phyloP scores from a whole-genome alignment of 805 yeast species.

The Grigorovia humatica region DNA sequence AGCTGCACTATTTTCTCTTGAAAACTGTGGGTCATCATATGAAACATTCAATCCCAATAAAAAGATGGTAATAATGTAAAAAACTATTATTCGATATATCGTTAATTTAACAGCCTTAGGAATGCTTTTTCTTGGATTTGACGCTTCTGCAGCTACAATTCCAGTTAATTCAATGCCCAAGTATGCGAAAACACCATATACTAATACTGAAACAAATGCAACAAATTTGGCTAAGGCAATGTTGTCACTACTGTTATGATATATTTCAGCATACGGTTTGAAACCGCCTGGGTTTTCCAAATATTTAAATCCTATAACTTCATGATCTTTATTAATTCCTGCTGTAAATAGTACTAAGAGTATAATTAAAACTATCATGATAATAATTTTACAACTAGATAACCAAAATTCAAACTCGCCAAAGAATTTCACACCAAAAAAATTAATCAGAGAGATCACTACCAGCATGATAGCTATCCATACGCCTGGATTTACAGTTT shows the following conservation, averaged over 20 bases:
- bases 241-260: not conserved
- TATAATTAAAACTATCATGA: conserved; percentile 41
- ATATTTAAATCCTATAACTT: conserved; percentile 37
- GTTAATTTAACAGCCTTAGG: conserved; percentile 72
- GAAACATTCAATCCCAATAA: conserved; percentile 51
- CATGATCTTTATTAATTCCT: conserved; percentile 32
- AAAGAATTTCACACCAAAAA: conserved; percentile 41
- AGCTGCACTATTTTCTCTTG: conserved; percentile 35
- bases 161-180: conserved; percentile 60
- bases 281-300: conserved; percentile 48
- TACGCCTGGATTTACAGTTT: conserved; percentile 30
- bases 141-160: conserved; percentile 65
- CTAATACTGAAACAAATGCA: conserved; percentile 62
- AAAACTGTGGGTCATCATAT: conserved; percentile 38
- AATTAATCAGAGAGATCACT: conserved; percentile 33
- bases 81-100: conserved; percentile 46
- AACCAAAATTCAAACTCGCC: conserved; percentile 42
- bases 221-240: conserved; percentile 25
- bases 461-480: conserved; percentile 39
- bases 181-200: conserved; percentile 35
- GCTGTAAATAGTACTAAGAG: conserved; percentile 37
- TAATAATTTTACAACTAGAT: conserved; percentile 36
- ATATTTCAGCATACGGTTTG: conserved; percentile 41
- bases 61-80: conserved; percentile 46
- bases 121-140: conserved; percentile 37